These are phyloP conservation scores for Thraustochytrium sp. DNA, from an alignment of 352 stramenopile species.

Conservation along the genomic window DNA sequence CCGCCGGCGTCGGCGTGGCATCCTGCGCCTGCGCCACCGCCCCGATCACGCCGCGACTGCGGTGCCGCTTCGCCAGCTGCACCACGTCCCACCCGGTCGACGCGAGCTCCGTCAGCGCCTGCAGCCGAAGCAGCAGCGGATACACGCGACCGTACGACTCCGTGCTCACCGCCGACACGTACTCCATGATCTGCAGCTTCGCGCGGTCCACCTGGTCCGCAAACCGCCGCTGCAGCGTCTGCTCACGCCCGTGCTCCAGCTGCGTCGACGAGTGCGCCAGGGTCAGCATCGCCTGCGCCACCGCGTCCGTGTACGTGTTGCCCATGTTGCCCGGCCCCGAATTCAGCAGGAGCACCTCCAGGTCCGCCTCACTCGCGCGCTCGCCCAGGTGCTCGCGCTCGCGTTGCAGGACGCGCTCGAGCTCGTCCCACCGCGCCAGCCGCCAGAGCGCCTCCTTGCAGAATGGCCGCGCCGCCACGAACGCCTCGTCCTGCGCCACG, in stretches of 20 bases:
- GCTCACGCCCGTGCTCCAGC: not conserved
- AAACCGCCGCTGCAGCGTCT: not conserved
- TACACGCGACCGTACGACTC: constrained; percentile 12
- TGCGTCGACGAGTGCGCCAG: not conserved
- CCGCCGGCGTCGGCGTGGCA: not conserved
- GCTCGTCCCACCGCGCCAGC: not conserved
- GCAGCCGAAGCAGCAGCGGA: constrained; percentile 15
- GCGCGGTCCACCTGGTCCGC: not conserved
- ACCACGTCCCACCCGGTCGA: constrained; percentile 2
- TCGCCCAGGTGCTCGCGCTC: not conserved
- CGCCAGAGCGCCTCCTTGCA: constrained; percentile 17
- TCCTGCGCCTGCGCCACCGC: not conserved
- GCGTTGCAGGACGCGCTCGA: not conserved
- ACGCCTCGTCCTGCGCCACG: not conserved
- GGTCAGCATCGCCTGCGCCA: not conserved
- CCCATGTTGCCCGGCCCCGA: constrained; percentile 17
- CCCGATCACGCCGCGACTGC: not conserved
- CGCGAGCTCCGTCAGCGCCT: constrained; percentile 17
- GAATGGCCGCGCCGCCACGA: not conserved
- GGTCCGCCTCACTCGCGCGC: not conserved
- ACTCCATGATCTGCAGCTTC: constrained; percentile 30
- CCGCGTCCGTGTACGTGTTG: not conserved
- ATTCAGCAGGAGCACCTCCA: not conserved
- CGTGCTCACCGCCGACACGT: constrained; percentile 14
- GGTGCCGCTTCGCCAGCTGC: constrained; percentile 4